Percentiles rank a stretch among this genome's conserved stretches.
Conservation (phyloP, 2,329 filamentous ascomycete genomes). For the Diplodia intermedia region DNA sequence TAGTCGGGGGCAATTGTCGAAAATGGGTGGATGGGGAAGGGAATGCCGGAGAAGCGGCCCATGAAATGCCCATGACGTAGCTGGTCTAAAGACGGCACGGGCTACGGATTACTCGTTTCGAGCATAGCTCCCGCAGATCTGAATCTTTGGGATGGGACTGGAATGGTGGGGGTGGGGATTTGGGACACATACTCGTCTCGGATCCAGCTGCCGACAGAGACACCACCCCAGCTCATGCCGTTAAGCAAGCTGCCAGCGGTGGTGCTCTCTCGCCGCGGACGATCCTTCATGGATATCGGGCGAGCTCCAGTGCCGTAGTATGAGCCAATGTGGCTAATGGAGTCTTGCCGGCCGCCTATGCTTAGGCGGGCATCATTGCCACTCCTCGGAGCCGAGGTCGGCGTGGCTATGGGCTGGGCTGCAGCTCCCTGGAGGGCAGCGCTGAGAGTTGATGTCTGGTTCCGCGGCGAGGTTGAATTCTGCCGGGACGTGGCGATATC, state of each 20-base stretch:
- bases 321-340: slow-evolving; percentile 57
- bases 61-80: slow-evolving; percentile 14
- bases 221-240: slow-evolving; percentile 96
- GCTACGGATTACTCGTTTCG: neutral
- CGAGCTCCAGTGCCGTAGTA: slow-evolving; percentile 65
- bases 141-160: neutral
- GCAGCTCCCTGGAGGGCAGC: slow-evolving; percentile 62
- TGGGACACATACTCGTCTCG: slow-evolving; percentile 84
- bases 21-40: neutral
- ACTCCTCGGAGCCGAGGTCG: slow-evolving; percentile 49
- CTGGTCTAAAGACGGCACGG: neutral
- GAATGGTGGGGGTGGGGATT: neutral
- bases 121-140: neutral
- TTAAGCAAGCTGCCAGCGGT: slow-evolving; percentile 68
- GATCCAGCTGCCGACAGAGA: slow-evolving; percentile 96
- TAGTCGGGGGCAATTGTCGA: slow-evolving; percentile 21
- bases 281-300: slow-evolving; percentile 67
- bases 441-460: slow-evolving; percentile 68
- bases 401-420: slow-evolving; percentile 44
- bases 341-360: slow-evolving; percentile 58
- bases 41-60: neutral
- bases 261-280: slow-evolving; percentile 64
- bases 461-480: slow-evolving; percentile 65
- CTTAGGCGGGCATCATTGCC: slow-evolving; percentile 44
- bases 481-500: slow-evolving; percentile 64